Evolutionary conservation across 192 early-diverging fungal species (phyloP), one percentile per base, ranked within the genome.

Genomic region (Linderina pennispora): DNA sequence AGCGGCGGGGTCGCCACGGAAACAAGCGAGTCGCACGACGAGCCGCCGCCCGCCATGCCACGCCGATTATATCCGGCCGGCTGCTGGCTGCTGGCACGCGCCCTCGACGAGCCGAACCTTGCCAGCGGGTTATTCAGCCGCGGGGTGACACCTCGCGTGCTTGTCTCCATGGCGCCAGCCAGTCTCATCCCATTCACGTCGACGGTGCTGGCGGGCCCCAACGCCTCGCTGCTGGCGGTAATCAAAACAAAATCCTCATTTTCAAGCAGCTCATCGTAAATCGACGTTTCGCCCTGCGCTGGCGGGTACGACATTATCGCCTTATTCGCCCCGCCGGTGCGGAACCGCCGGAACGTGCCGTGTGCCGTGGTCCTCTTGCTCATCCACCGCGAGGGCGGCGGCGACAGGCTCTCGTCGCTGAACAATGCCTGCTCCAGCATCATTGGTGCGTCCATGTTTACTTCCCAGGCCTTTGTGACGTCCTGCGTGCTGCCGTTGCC

Each of bases 21-120:
- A 19, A 71, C 61, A 19, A 71, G 68, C 50, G 68, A 71, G 34
- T 71, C 68, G 22, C 56, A 58, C 18, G 66, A 71, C n/a, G n/a
- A n/a, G n/a, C n/a, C n/a, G n/a, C n/a, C n/a, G n/a, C n/a, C n/a
- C n/a, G n/a, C n/a, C n/a, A n/a, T n/a, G n/a, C n/a, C n/a, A n/a
- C n/a, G n/a, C n/a, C n/a, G n/a, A n/a, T n/a, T n/a, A n/a, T n/a
- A n/a, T n/a, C n/a, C n/a, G n/a, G n/a, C n/a, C n/a, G n/a, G n/a
- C n/a, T n/a, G n/a, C n/a, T n/a, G n/a, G n/a, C n/a, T n/a, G n/a
- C n/a, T n/a, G n/a, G n/a, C n/a, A n/a, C n/a, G n/a, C n/a, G n/a
- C n/a, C n/a, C n/a, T n/a, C n/a, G 41, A 33, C 36, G 51, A 25
- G 26, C 36, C 31, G 6, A 44, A 36, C 15, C 44, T 17, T 4